Base-by-base conservation (phyloP, 345 rosid species). In the Xanthoceras sorbifolium region DNA sequence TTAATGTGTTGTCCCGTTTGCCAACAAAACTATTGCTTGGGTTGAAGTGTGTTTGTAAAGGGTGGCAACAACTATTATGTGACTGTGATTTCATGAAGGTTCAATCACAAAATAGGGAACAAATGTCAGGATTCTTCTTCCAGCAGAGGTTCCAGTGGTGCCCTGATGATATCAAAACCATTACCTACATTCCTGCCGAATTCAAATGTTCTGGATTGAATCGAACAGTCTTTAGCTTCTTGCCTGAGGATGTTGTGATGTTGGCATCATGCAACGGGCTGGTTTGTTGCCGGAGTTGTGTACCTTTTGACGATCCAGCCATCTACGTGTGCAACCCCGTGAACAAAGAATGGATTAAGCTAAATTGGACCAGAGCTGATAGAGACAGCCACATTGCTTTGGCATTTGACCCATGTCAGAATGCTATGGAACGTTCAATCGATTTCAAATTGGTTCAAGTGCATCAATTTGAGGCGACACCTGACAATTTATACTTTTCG, bases 261-360 rank as follows among this genome's bases (percentile, higher is more conserved):
- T n/a, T 83, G 60, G 15, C 82, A 4, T 77, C 90, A 18, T 81
- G 90, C 72, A 84, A 84, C 32, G 87, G 86, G 9, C 70, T 87
- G 69, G 57, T 83, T 5, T 87, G 85, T 20, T 83, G 82, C 25
- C 77, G 83, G 31, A 82, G 76, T n/a, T 78, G 83, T 81, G 67
- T 57, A 38, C 85, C 87, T 11, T 81, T 46, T 77, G 4, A 26
- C 9, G 77, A 74, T 23, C 84, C 85, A 64, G 55, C 73, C 26
- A 46, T 87, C 70, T 83, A 83, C 62, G 75, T 87, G 10, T 84
- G 86, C 78, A 87, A 87, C 74, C 87, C 87, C 15, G 54, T 77
- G 70, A 85, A 79, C 79, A 81, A 74, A 46, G 78, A 83, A 36
- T 84, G 84, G 84, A 69, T 81, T 38, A 75, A 31, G 69, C 65